A percentile compares a stretch with the other conserved stretches of the same genome.
These are phyloP conservation scores for Leccinum pellstonianum DNA, from an alignment of 768 basidiomycete genomes.

Conservation along the genomic window DNA sequence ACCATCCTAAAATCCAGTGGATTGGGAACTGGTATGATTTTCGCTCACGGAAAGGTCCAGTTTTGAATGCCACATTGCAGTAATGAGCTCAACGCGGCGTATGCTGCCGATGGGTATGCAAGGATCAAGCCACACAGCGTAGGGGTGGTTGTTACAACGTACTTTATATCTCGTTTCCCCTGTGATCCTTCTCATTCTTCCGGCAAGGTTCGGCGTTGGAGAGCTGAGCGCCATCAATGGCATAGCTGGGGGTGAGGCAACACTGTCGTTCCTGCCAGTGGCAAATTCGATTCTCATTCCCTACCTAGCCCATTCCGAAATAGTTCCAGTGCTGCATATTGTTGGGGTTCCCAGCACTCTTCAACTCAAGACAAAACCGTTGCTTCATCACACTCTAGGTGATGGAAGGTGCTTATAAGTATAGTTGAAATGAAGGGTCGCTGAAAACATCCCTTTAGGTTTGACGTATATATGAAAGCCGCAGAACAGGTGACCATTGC, in stretches of 20 bases:
- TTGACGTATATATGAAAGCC: slow-evolving; percentile 76
- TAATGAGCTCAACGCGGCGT: slow-evolving; percentile 84
- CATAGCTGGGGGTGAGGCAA: slow-evolving; percentile 62
- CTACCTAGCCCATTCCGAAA: slow-evolving; percentile 70
- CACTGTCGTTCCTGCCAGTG: background rate
- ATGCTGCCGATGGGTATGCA: slow-evolving; percentile 93
- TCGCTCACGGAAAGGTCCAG: background rate
- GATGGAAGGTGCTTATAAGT: slow-evolving; percentile 56
- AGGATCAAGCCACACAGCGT: slow-evolving; percentile 74
- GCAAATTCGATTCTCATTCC: slow-evolving; percentile 2
- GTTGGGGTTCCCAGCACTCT: slow-evolving; percentile 77
- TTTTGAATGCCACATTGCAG: slow-evolving; percentile 35
- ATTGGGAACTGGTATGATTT: slow-evolving; percentile 72
- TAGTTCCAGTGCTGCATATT: slow-evolving; percentile 87
- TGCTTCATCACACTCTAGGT: slow-evolving; percentile 88
- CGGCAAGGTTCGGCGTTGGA: slow-evolving; percentile 81
- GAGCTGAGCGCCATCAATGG: slow-evolving; percentile 87
- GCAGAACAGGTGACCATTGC: slow-evolving; percentile 72
- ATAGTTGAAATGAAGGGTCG: background rate
- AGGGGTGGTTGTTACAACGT: slow-evolving; percentile 80
- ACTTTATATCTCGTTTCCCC: slow-evolving; percentile 8
- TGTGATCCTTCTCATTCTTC: slow-evolving; percentile 1
- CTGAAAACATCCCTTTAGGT: slow-evolving; percentile 42
- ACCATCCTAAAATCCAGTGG: slow-evolving; percentile 76
- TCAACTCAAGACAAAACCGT: slow-evolving; percentile 67